Evolutionary conservation across 106 monocot genomes (phyloP), one percentile per base, ranked within the genome.

Genomic region (Allium cepa): DNA sequence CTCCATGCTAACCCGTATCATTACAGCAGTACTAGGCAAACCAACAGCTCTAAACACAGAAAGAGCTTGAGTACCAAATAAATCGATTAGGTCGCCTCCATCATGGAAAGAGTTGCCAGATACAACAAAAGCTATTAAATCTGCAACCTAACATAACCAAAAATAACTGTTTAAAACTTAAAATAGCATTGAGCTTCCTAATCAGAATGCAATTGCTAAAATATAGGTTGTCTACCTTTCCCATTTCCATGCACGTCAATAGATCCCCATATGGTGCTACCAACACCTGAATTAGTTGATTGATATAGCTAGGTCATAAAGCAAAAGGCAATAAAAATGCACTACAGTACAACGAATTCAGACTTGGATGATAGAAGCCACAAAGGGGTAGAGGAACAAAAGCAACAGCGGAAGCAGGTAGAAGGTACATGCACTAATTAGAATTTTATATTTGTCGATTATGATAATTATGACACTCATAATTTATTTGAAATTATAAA

Each of bases 261-360:
- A 92, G 73, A 82, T 92, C 96, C 10, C 96, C 96, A 88, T 92
- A 73, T 70, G 88, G 96, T 63, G 91, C 91, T 51, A 76, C 69
- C 65, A 92, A 68, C 13, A 96, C 88, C 96, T 95, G 61, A 15
- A 15, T 11, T 50, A 4, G 66, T 49, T 8, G n/a, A 65, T 11
- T 50, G 8, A 3, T 22, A 66, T 7, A 26, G 13, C 13, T 48
- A 51, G 1, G 49, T 66, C 12, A 26, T 0, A 7, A 17, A 66
- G 50, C 9, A 50, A 22, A 22, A 22, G 22, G 22, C 22, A 22
- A 22, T 22, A 22, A 22, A 22, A 22, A 22, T 22, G 22, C 22
- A 22, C 22, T 22, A 22, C 22, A 22, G 22, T 22, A 22, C 22
- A 22, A 22, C 22, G 22, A 22, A 22, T 22, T 22, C 22, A 22